A percentile compares a stretch with the other conserved stretches of the same genome.
Evolutionary conservation across 192 early-diverging fungal species (phyloP).

Genomic region (Phlyctochytrium planicorne): DNA sequence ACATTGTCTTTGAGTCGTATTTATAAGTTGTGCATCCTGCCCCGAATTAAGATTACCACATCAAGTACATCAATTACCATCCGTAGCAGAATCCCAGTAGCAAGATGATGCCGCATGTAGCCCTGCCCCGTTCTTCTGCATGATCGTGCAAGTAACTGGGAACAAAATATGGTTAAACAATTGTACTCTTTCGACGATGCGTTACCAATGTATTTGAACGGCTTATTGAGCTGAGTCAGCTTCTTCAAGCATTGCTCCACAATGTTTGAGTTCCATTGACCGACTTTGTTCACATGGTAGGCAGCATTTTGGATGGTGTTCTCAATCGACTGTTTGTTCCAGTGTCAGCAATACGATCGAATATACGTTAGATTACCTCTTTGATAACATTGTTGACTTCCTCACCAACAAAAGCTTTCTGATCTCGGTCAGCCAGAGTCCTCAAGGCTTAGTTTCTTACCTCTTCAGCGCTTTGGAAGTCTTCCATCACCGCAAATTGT

Average conservation of each 20-base stretch:
- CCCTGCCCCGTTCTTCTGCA: conserved; percentile 82
- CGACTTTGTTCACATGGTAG: conserved; percentile 73
- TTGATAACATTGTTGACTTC: conserved; percentile 64
- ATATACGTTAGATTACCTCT: conserved; percentile 43
- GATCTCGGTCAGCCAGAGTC: too few species aligned
- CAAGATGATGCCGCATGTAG: conserved; percentile 72
- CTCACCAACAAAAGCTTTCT: conserved; percentile 66
- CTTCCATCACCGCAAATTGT: background rate
- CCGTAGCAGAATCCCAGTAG: conserved; percentile 73
- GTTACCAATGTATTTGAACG: conserved; percentile 78
- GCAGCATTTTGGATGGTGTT: conserved; percentile 63
- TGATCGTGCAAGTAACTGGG: conserved; percentile 71
- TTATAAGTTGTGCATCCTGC: conserved; percentile 70
- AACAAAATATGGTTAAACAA: background rate
- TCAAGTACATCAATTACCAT: conserved; percentile 50
- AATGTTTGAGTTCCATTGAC: conserved; percentile 73
- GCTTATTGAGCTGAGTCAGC: conserved; percentile 65
- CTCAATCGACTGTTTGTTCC: conserved; percentile 55
- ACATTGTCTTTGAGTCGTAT: conserved; percentile 76
- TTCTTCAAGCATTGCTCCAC: conserved; percentile 66
- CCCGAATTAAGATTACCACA: background rate
- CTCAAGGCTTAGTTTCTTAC: background rate
- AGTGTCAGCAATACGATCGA: conserved; percentile 1
- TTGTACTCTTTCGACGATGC: background rate
- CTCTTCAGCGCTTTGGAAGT: background rate